Evolutionary conservation across 805 yeast species (phyloP).

Genomic region (Sugiyamaella americana): DNA sequence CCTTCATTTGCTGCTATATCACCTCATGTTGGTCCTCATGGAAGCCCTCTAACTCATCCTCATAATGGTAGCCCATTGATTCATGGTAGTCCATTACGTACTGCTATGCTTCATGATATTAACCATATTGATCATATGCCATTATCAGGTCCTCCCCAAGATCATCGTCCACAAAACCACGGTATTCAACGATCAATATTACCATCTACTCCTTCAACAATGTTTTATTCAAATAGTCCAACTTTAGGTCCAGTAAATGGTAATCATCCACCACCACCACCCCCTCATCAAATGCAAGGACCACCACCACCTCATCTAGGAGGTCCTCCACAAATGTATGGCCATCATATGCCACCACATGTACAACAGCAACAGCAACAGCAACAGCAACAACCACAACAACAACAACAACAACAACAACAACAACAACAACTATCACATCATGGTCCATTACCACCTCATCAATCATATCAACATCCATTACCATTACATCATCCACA

Average conservation of each 20-base stretch:
- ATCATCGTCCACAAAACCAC: slow-evolving; percentile 7
- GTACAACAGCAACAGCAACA: slow-evolving; percentile 5
- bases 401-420: slow-evolving; percentile 4
- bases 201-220: slow-evolving; percentile 19
- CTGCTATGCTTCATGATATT: slow-evolving; percentile 9
- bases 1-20: slow-evolving; percentile 16
- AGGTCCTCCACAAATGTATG: slow-evolving; percentile 3
- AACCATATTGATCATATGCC: slow-evolving; percentile 16
- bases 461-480: neutral
- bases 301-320: neutral
- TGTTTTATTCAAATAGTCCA: slow-evolving; percentile 16
- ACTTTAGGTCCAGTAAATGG: slow-evolving; percentile 12
- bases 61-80: slow-evolving; percentile 6
- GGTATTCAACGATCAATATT: slow-evolving; percentile 1
- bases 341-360: slow-evolving; percentile 4
- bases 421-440: slow-evolving; percentile 3
- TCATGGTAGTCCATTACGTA: slow-evolving; percentile 11
- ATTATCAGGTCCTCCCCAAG: slow-evolving; percentile 8
- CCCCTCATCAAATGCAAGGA: slow-evolving; percentile 5
- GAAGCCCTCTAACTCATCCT: slow-evolving; percentile 10
- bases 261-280: slow-evolving; percentile 9
- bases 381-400: slow-evolving; percentile 4
- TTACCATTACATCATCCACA: neutral
- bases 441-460: slow-evolving; percentile 1
- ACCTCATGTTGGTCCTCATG: slow-evolving; percentile 15